These are phyloP conservation scores for Russula vinacea DNA, from an alignment of 768 basidiomycete genomes.

Conservation along the genomic window DNA sequence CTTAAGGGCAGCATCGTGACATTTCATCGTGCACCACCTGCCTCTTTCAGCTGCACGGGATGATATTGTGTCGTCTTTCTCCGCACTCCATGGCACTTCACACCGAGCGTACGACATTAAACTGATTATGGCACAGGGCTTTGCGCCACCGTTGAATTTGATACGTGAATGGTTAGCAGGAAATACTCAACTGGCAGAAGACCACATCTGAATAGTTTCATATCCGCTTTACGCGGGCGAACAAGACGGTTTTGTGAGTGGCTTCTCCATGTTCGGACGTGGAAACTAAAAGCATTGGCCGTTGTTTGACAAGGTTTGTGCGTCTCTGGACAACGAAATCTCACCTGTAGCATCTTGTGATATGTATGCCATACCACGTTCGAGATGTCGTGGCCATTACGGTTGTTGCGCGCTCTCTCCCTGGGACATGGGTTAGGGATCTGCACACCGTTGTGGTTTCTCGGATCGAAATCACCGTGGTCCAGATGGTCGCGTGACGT, in stretches of 20 bases:
- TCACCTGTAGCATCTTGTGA: background rate
- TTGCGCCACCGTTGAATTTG: slow-evolving; percentile 13
- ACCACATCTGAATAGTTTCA: background rate
- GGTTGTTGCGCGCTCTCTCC: background rate
- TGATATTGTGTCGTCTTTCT: background rate
- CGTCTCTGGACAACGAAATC: background rate
- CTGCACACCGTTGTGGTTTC: background rate
- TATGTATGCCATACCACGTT: background rate
- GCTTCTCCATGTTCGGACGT: slow-evolving; percentile 3
- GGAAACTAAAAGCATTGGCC: background rate
- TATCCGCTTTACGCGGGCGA: slow-evolving; percentile 1
- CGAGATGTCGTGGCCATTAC: background rate
- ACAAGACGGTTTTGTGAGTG: background rate
- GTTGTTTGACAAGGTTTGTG: slow-evolving; percentile 3
- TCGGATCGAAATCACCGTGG: background rate
- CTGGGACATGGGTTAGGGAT: background rate
- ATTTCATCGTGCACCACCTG: slow-evolving; percentile 3
- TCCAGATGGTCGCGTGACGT: background rate
- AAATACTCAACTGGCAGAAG: slow-evolving; percentile 1
- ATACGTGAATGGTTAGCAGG: slow-evolving; percentile 15
- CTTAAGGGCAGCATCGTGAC: background rate
- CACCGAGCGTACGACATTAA: background rate
- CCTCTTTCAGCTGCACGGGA: background rate
- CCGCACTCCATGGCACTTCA: slow-evolving; percentile 4
- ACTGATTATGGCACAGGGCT: slow-evolving; percentile 2